phyloP scores from a whole-genome alignment of 2,329 filamentous ascomycete species.

The Sarocladium brachiariae region DNA sequence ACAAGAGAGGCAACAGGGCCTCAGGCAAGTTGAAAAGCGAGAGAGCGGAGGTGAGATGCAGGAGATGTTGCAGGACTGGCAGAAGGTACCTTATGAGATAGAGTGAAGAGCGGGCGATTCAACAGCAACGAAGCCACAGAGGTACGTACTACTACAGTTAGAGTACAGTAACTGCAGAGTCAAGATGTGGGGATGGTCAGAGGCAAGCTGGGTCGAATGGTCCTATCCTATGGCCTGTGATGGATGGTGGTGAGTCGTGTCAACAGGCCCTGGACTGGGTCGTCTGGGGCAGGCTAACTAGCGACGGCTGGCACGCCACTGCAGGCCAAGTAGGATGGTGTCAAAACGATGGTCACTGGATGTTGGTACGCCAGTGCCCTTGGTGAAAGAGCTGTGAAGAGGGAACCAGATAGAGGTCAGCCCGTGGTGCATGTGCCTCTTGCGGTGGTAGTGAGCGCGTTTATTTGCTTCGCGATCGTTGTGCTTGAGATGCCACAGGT shows the following conservation, averaged over 20 bases:
- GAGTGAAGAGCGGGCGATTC: neutral
- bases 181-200: neutral
- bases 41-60: conserved; percentile 7
- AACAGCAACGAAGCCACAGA: neutral
- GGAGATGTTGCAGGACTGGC: conserved; percentile 3
- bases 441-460: neutral
- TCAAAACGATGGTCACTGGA: neutral
- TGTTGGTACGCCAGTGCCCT: neutral
- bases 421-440: neutral
- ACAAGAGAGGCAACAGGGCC: conserved; percentile 3
- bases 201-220: conserved; percentile 5
- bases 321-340: conserved; percentile 8
- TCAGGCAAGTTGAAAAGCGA: conserved; percentile 1
- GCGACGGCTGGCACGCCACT: conserved; percentile 6
- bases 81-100: neutral
- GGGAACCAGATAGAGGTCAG: neutral
- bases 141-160: neutral
- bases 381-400: neutral
- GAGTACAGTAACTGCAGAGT: neutral
- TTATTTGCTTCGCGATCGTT: too few relatives aligned
- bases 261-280: conserved; percentile 2
- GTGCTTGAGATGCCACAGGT: neutral
- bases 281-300: conserved; percentile 8
- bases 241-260: conserved; percentile 8
- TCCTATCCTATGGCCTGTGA: conserved; percentile 1